Evolutionary conservation across 2,329 filamentous ascomycete genomes (phyloP).

Genomic region (Eutypella sp.): DNA sequence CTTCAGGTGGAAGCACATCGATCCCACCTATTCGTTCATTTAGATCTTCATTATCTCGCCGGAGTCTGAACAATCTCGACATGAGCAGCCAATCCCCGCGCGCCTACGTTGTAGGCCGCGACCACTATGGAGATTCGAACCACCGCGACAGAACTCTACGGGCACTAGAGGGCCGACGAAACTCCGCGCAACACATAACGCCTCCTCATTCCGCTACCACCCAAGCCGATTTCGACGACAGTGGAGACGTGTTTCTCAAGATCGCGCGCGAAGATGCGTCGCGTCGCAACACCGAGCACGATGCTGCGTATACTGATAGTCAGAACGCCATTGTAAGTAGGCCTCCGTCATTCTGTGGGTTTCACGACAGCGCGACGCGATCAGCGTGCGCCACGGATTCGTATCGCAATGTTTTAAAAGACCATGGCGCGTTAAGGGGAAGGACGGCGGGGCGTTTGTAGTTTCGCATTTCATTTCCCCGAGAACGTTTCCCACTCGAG

Average conservation of each 20-base stretch:
- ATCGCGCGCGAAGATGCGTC: constrained; percentile 51
- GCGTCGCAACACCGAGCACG: constrained; percentile 32
- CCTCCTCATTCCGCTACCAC: constrained; percentile 34
- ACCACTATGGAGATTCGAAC: constrained; percentile 37
- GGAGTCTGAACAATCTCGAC: constrained; percentile 48
- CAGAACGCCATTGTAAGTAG: constrained; percentile 44
- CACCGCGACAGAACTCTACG: constrained; percentile 47
- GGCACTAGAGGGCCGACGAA: constrained; percentile 43
- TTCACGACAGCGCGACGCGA: too few species aligned
- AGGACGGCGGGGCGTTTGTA: too few species aligned
- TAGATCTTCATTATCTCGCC: constrained; percentile 52
- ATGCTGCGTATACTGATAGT: constrained; percentile 27
- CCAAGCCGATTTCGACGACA: constrained; percentile 44
- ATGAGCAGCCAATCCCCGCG: constrained; percentile 42
- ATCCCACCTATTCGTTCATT: constrained; percentile 53
- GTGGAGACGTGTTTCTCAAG: constrained; percentile 53
- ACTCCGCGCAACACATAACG: constrained; percentile 34
- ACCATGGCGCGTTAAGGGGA: too few species aligned
- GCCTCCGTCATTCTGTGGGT: constrained; percentile 8
- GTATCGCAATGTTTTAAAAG: too few species aligned
- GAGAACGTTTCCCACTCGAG: too few species aligned
- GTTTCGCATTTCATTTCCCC: too few species aligned
- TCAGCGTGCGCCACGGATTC: too few species aligned
- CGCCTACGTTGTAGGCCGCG: constrained; percentile 39
- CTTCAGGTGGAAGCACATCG: constrained; percentile 24